Conservation (phyloP, 495 filamentous ascomycete species). For the Friedmanniomyces endolithicus region DNA sequence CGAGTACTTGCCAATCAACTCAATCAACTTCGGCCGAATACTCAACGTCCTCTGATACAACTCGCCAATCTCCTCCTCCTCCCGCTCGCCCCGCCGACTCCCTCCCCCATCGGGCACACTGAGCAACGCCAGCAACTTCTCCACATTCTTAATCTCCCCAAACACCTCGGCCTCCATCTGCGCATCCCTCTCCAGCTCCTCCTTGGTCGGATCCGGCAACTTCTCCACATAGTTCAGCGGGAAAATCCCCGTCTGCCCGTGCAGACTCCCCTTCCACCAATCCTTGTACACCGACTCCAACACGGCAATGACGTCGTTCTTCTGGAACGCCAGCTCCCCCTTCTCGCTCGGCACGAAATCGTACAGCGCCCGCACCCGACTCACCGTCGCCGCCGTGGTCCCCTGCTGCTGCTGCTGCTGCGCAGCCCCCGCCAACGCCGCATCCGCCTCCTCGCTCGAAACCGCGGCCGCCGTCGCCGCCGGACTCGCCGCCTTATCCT, state of each 20-base stretch:
- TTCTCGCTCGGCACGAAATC: conserved; percentile 91
- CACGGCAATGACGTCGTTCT: conserved; percentile 94
- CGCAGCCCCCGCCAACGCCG: not conserved
- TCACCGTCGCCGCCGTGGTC: conserved; percentile 95
- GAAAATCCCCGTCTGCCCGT: conserved; percentile 94
- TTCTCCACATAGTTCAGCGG: conserved; percentile 98
- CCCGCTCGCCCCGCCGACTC: conserved; percentile 24
- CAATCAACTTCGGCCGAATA: conserved; percentile 92
- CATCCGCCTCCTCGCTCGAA: not conserved
- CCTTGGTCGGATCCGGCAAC: conserved; percentile 80
- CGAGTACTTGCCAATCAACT: conserved; percentile 96
- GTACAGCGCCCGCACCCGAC: conserved; percentile 81
- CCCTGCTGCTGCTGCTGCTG: conserved; percentile 35
- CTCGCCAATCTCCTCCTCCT: conserved; percentile 54
- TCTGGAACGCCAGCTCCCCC: conserved; percentile 88
- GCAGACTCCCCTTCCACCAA: conserved; percentile 95
- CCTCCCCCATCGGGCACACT: conserved; percentile 54
- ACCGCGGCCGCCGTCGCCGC: not conserved
- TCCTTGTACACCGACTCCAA: conserved; percentile 97
- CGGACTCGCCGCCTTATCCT: conserved; percentile 36
- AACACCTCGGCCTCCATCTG: conserved; percentile 98
- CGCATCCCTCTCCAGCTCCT: conserved; percentile 89
- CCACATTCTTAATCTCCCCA: conserved; percentile 96
- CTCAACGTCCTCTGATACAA: conserved; percentile 88
- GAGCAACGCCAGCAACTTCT: conserved; percentile 84